These are phyloP conservation scores for Fusarium sublunatum DNA, from an alignment of 2,329 filamentous ascomycete species.

Conservation along the genomic window DNA sequence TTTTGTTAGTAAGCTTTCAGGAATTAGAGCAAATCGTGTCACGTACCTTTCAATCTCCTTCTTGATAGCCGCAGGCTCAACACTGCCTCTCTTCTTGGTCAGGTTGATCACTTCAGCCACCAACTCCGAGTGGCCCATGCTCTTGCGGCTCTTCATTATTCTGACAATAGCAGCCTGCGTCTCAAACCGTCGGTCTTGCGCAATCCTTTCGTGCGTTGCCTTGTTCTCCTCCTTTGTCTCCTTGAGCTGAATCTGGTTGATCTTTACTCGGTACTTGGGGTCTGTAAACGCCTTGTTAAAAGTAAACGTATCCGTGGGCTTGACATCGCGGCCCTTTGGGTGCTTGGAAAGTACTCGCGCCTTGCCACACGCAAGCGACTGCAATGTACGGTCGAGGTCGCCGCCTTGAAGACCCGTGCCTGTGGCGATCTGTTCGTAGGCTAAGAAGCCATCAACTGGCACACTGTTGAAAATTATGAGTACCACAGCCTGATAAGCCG, in stretches of 20 bases:
- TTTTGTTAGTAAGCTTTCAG: conserved; percentile 18
- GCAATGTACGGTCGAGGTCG: conserved; percentile 89
- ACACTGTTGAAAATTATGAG: conserved; percentile 89
- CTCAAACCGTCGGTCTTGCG: conserved; percentile 91
- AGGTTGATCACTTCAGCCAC: conserved; percentile 92
- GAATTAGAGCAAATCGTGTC: not conserved
- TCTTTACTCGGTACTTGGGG: conserved; percentile 91
- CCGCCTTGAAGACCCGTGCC: conserved; percentile 79
- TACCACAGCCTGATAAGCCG: conserved; percentile 91
- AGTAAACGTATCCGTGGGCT: conserved; percentile 81
- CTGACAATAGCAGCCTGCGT: conserved; percentile 96
- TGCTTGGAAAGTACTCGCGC: conserved; percentile 85
- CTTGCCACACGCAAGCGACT: conserved; percentile 94
- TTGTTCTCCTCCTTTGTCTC: conserved; percentile 96
- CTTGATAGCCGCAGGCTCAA: conserved; percentile 92
- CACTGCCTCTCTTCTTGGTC: conserved; percentile 85
- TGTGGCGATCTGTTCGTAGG: conserved; percentile 79
- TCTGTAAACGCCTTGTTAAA: conserved; percentile 83
- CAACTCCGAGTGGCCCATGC: conserved; percentile 85
- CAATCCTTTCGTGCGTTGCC: conserved; percentile 90
- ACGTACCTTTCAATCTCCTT: conserved; percentile 93
- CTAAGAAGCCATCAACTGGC: conserved; percentile 68
- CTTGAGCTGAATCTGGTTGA: conserved; percentile 98
- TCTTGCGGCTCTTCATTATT: conserved; percentile 96
- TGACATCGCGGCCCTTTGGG: conserved; percentile 85